Conservation (phyloP, 495 filamentous ascomycete genomes). For the Pyrenula aspistea region DNA sequence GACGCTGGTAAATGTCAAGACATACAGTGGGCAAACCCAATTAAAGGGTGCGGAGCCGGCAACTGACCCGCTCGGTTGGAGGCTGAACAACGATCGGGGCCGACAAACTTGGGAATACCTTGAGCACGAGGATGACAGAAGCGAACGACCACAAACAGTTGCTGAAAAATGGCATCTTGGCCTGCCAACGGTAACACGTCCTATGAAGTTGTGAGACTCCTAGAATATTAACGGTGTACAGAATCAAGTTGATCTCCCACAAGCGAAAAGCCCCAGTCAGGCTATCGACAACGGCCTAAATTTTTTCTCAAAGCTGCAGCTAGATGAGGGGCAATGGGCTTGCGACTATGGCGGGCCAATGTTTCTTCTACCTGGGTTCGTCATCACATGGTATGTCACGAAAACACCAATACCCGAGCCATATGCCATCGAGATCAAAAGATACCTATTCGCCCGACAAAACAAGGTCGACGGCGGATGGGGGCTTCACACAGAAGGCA, state of each 20-base stretch:
- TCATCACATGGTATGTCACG: conserved; percentile 85
- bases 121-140: conserved; percentile 57
- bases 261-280: conserved; percentile 60
- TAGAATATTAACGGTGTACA: conserved; percentile 19
- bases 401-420: conserved; percentile 75
- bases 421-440: conserved; percentile 78
- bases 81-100: conserved; percentile 69
- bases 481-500: conserved; percentile 94
- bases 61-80: conserved; percentile 67
- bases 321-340: conserved; percentile 83
- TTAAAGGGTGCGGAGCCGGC: conserved; percentile 1
- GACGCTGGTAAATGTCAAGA: not conserved
- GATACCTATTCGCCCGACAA: conserved; percentile 83
- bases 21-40: not conserved
- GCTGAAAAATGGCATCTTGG: conserved; percentile 82
- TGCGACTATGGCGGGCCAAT: conserved; percentile 90
- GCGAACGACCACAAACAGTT: conserved; percentile 71
- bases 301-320: conserved; percentile 84
- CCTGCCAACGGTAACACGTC: conserved; percentile 42
- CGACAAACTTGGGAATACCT: conserved; percentile 92
- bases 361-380: conserved; percentile 77
- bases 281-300: conserved; percentile 70
- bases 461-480: conserved; percentile 86
- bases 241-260: conserved; percentile 59
- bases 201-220: not conserved